phyloP scores from a whole-genome alignment of 106 monocot genomes.

The Cymbidium sinense region DNA sequence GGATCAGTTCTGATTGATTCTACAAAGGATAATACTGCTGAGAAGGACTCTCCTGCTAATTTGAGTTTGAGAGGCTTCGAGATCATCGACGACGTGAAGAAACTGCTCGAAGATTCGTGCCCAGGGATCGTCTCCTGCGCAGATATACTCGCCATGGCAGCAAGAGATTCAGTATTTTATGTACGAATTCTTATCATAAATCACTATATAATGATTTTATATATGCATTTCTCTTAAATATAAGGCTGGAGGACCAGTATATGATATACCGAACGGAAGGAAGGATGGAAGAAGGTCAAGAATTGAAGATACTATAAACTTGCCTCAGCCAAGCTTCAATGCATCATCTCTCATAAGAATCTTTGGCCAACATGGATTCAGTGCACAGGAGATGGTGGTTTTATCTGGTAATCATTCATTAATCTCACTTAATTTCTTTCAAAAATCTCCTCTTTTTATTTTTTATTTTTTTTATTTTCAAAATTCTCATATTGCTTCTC shows the following conservation, averaged over 20 bases:
- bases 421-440: no score
- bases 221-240: background rate
- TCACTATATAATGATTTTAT: no score
- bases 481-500: no score
- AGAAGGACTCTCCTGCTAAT: conserved; percentile 77
- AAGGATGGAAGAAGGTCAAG: conserved; percentile 74
- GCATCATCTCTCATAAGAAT: conserved; percentile 42
- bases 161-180: conserved; percentile 66
- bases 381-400: conserved; percentile 50
- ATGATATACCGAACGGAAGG: conserved; percentile 56
- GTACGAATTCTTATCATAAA: conserved; percentile 22
- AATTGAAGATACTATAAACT: conserved; percentile 59
- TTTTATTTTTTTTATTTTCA: no score
- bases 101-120: conserved; percentile 42
- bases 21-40: conserved; percentile 57
- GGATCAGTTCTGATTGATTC: conserved; percentile 74
- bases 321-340: conserved; percentile 62
- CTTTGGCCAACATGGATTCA: conserved; percentile 63
- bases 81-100: conserved; percentile 66
- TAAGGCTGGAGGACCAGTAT: conserved; percentile 77
- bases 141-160: conserved; percentile 66
- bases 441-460: no score
- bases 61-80: conserved; percentile 68
- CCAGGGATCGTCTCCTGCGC: conserved; percentile 75
- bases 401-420: conserved; percentile 35